A percentile compares a stretch with the other conserved stretches of the same genome.
These are phyloP conservation scores for Saksenaea vasiformis DNA, from an alignment of 371 early-diverging fungal species.

Conservation along the genomic window DNA sequence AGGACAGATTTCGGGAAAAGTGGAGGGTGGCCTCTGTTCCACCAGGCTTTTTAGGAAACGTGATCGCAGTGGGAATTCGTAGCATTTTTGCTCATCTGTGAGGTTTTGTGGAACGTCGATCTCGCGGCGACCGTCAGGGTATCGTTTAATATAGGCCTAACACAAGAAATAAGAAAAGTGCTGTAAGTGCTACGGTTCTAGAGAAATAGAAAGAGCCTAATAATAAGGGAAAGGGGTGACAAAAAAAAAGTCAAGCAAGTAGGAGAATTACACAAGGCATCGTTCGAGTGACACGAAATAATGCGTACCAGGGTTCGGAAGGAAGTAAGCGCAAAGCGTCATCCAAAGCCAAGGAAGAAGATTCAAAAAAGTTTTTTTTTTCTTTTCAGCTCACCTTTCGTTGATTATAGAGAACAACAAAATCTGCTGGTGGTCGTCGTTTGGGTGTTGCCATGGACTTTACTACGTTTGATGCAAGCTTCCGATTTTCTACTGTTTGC, in stretches of 20 bases:
- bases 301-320: constrained; percentile 2
- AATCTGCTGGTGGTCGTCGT: background rate
- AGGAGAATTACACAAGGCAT: background rate
- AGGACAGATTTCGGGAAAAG: background rate
- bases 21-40: background rate
- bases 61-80: constrained; percentile 51
- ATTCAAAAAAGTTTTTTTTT: no score
- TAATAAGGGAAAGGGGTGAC: constrained; percentile 4
- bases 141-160: constrained; percentile 40
- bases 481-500: background rate
- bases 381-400: background rate
- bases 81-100: constrained; percentile 49
- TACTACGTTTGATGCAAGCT: background rate
- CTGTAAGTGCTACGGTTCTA: background rate
- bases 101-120: constrained; percentile 48
- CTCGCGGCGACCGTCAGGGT: constrained; percentile 46
- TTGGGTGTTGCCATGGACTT: background rate
- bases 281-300: background rate
- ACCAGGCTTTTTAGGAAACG: constrained; percentile 33
- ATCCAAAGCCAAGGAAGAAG: background rate
- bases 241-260: background rate
- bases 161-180: background rate
- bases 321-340: constrained; percentile 1
- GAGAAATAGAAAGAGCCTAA: constrained; percentile 1
- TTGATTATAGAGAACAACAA: background rate